Percentiles rank a stretch among this genome's conserved stretches.
Evolutionary conservation across 2,329 filamentous ascomycete species (phyloP).

Genomic region (Hymenoscyphus repandus): DNA sequence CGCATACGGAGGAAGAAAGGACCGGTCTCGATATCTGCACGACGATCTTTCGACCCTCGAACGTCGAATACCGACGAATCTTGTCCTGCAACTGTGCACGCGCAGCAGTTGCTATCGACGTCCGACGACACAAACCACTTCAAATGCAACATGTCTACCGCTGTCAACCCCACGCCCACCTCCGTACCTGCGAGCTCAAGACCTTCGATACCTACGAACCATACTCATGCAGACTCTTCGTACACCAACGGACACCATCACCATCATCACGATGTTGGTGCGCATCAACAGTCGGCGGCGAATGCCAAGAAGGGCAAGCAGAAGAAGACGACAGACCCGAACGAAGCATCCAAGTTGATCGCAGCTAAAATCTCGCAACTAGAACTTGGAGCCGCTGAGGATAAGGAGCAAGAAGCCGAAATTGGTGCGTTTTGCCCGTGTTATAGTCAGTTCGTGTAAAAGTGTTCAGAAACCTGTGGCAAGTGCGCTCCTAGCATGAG

Average conservation of each 20-base stretch:
- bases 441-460: conserved; percentile 8
- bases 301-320: conserved; percentile 71
- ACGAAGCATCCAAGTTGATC: conserved; percentile 85
- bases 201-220: conserved; percentile 24
- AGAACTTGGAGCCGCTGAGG: conserved; percentile 85
- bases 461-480: conserved; percentile 5
- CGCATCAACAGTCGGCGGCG: conserved; percentile 44
- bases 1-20: neutral
- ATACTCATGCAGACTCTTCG: conserved; percentile 25
- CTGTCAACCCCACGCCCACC: conserved; percentile 34
- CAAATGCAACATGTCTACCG: conserved; percentile 29
- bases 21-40: too few relatives aligned
- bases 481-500: neutral
- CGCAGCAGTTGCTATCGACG: conserved; percentile 19
- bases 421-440: conserved; percentile 62
- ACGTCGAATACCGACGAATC: too few relatives aligned
- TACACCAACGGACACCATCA: conserved; percentile 33
- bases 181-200: conserved; percentile 31
- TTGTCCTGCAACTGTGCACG: neutral
- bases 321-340: conserved; percentile 80
- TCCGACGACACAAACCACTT: neutral
- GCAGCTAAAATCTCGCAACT: conserved; percentile 92
- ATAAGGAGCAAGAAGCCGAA: conserved; percentile 93
- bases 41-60: too few relatives aligned
- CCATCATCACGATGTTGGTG: conserved; percentile 36